Evolutionary conservation across 2,329 filamentous ascomycete genomes (phyloP).

Genomic region (Madurella mycetomatis): DNA sequence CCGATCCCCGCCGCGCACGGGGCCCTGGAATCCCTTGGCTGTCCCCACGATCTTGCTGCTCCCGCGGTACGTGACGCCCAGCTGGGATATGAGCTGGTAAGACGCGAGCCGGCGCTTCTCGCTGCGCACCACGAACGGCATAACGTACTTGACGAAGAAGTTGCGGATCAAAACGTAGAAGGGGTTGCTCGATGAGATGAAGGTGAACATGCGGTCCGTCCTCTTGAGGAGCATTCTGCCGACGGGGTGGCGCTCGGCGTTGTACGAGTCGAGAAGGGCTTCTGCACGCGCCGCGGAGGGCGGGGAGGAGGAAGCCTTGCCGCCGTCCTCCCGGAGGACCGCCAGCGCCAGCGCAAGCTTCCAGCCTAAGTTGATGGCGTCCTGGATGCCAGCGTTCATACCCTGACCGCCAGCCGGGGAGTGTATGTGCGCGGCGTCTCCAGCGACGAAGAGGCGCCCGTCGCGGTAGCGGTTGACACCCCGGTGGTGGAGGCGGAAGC

Average conservation of each 20-base stretch:
- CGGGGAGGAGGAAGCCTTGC: not conserved
- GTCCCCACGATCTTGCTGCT: conserved; percentile 37
- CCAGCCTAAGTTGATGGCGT: conserved; percentile 52
- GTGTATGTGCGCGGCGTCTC: conserved; percentile 55
- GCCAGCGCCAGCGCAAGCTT: conserved; percentile 42
- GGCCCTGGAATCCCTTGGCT: conserved; percentile 30
- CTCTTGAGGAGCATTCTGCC: conserved; percentile 39
- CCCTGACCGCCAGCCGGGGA: conserved; percentile 53
- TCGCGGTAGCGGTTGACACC: conserved; percentile 40
- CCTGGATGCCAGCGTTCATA: conserved; percentile 53
- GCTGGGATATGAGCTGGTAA: conserved; percentile 38
- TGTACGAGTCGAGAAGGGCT: conserved; percentile 37
- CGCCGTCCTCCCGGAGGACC: not conserved
- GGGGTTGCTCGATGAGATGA: conserved; percentile 34
- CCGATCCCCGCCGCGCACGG: conserved; percentile 44
- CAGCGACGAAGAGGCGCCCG: conserved; percentile 49
- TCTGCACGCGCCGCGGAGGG: conserved; percentile 16
- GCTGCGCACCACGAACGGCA: conserved; percentile 33
- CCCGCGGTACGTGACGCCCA: conserved; percentile 40
- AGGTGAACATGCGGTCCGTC: conserved; percentile 40
- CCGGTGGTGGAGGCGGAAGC: conserved; percentile 43
- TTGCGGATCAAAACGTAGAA: conserved; percentile 37
- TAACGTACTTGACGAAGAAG: conserved; percentile 34
- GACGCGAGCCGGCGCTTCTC: conserved; percentile 19
- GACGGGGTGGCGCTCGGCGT: conserved; percentile 33